Evolutionary conservation across 768 basidiomycete species (phyloP).

Genomic region (Leccinum broughii): DNA sequence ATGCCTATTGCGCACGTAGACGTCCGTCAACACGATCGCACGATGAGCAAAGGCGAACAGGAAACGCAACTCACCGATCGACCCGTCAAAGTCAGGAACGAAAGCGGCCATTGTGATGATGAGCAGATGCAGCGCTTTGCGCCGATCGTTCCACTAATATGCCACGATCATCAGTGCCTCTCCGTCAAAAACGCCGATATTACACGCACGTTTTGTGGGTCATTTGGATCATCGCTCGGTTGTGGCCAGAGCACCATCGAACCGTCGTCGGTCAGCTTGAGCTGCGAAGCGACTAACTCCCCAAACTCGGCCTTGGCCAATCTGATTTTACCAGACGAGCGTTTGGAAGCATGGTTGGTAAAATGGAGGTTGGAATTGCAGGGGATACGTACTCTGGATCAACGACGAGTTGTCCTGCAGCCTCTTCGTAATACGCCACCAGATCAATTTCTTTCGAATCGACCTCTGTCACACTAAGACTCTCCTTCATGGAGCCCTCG

Average conservation of each 20-base stretch:
- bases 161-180: not conserved
- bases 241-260: conserved; percentile 57
- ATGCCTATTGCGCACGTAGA: conserved; percentile 38
- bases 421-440: conserved; percentile 48
- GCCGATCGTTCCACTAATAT: conserved; percentile 44
- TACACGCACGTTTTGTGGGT: conserved; percentile 52
- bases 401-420: conserved; percentile 59
- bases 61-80: conserved; percentile 40
- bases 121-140: conserved; percentile 47
- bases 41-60: too few species aligned
- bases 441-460: conserved; percentile 32
- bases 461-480: not conserved
- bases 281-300: conserved; percentile 40
- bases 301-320: conserved; percentile 54
- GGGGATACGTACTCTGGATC: conserved; percentile 52
- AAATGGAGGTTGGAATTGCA: not conserved
- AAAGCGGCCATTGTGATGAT: conserved; percentile 53
- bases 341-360: not conserved
- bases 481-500: conserved; percentile 5
- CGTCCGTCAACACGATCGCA: not conserved
- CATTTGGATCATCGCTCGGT: conserved; percentile 47
- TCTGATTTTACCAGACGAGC: conserved; percentile 21
- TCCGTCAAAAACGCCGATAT: not conserved
- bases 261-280: conserved; percentile 49
- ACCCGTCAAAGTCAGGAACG: conserved; percentile 55